A percentile compares a stretch with the other conserved stretches of the same genome.
phyloP scores from a whole-genome alignment of 1,284 basidiomycete species.

The Hortiboletus rubellus region DNA sequence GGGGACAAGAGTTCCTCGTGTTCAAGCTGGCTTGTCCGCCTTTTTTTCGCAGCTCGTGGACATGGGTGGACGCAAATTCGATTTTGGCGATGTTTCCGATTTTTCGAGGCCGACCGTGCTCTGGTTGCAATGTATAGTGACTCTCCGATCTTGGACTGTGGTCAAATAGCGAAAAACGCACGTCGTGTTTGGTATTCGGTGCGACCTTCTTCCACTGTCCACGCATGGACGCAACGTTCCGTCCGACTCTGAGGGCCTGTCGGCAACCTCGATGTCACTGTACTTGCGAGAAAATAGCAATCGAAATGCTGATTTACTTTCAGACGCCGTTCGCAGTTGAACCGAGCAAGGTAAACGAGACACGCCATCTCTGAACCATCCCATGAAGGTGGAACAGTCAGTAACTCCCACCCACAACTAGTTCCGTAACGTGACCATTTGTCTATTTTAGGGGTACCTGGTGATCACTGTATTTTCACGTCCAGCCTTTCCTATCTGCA shows the following conservation, averaged over 20 bases:
- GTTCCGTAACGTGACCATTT: neutral
- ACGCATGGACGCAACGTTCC: too few species aligned
- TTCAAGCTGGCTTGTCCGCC: neutral
- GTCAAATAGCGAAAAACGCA: neutral
- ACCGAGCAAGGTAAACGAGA: neutral
- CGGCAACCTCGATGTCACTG: neutral
- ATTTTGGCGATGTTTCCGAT: neutral
- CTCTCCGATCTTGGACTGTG: neutral
- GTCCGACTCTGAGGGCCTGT: neutral
- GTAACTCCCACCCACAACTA: too few species aligned
- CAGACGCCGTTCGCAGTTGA: neutral
- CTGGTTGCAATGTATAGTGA: neutral
- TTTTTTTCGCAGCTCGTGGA: neutral
- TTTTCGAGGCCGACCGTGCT: neutral
- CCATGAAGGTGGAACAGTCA: neutral
- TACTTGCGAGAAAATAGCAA: too few species aligned
- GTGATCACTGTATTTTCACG: too few species aligned
- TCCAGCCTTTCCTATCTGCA: neutral
- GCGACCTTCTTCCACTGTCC: too few species aligned
- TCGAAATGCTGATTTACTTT: neutral
- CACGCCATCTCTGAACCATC: neutral
- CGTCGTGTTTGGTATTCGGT: too few species aligned
- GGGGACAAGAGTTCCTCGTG: too few species aligned
- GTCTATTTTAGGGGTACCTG: neutral
- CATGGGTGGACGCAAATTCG: neutral